Evolutionary conservation across 2,329 filamentous ascomycete genomes (phyloP), one percentile per base, ranked within the genome.

Genomic region (Atkinsonella hypoxylon): DNA sequence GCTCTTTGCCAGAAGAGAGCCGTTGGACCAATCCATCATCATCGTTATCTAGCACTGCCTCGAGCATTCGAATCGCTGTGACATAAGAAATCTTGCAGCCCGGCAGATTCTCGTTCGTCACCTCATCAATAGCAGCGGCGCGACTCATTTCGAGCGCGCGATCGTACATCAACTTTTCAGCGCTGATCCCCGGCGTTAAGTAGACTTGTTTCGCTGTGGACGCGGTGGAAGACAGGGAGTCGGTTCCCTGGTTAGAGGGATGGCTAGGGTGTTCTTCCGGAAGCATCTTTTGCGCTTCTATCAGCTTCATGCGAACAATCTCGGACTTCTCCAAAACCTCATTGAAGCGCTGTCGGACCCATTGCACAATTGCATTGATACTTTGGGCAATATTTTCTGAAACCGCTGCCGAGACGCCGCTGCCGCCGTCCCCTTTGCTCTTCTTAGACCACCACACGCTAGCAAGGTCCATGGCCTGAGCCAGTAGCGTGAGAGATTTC

Each of bases 151-250:
- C 93, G 20, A 97, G 73, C 0, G 93, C 93, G 45, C 93, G 87
- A 59, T 98, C 93, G 64, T 96, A 98, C 89, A 98, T 96, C 44
- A 98, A 74, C 68, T 90, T 95, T 70, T 97, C 93, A 0, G 93
- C 93, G 20, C 89, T 96, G 51, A 96, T 83, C 1, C 91, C 93
- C 2, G 87, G 82, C 13, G 87, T 95, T 26, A 98, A 76, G 45
- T 86, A 79, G 26, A 96, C 89, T 48, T 87, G 85, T 54, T 93
- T 88, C 2, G 81, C 77, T 15, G 84, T 83, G 3, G 81, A 78
- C n/a, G 76, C 78, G 13, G 77, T 75, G 1, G 75, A 75, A 1
- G 75, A 76, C 3, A 78, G 71, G 2, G 77, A 78, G 18, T 79
- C 78, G 30, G 74, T 67, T 2, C 77, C 78, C 50, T 88, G 83